A percentile compares a stretch with the other conserved stretches of the same genome.
Conservation (phyloP, 2,329 filamentous ascomycete genomes). For the Tolypocladium pustulatum region DNA sequence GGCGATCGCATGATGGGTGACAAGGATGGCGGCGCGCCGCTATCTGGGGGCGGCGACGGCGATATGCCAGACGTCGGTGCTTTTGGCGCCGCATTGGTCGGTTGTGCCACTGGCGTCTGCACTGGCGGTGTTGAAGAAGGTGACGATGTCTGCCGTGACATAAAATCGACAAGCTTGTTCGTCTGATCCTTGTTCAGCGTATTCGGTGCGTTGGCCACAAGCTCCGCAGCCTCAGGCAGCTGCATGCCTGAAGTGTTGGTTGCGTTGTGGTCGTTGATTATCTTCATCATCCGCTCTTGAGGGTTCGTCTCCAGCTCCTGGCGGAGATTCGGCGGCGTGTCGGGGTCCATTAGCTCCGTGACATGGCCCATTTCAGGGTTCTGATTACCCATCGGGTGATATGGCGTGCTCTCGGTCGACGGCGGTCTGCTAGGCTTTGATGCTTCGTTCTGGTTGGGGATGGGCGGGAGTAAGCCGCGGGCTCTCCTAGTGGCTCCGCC, state of each 20-base stretch:
- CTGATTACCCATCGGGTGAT: constrained; percentile 15
- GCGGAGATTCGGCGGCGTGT: constrained; percentile 40
- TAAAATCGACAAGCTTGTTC: constrained; percentile 47
- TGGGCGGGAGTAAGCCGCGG: constrained; percentile 44
- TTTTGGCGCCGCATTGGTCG: not conserved
- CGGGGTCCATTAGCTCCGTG: constrained; percentile 49
- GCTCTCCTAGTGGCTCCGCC: constrained; percentile 37
- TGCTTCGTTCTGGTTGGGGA: constrained; percentile 28
- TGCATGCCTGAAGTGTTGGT: constrained; percentile 36
- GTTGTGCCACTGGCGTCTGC: constrained; percentile 5
- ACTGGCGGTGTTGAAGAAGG: constrained; percentile 12
- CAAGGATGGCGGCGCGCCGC: constrained; percentile 25
- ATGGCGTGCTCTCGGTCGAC: constrained; percentile 17
- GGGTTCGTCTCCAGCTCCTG: constrained; percentile 47
- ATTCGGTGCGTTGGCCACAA: constrained; percentile 45
- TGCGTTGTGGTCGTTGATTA: constrained; percentile 55
- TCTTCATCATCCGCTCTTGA: constrained; percentile 53
- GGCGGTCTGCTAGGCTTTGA: constrained; percentile 15
- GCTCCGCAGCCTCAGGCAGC: constrained; percentile 36
- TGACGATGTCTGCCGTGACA: constrained; percentile 34
- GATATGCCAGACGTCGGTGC: not conserved
- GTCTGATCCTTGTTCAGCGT: constrained; percentile 47
- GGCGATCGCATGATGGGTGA: constrained; percentile 38
- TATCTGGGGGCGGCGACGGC: constrained; percentile 12
- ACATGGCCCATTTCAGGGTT: constrained; percentile 43